These are phyloP conservation scores for Tricholoma flavovirens DNA, from an alignment of 768 basidiomycete species.

Conservation along the genomic window DNA sequence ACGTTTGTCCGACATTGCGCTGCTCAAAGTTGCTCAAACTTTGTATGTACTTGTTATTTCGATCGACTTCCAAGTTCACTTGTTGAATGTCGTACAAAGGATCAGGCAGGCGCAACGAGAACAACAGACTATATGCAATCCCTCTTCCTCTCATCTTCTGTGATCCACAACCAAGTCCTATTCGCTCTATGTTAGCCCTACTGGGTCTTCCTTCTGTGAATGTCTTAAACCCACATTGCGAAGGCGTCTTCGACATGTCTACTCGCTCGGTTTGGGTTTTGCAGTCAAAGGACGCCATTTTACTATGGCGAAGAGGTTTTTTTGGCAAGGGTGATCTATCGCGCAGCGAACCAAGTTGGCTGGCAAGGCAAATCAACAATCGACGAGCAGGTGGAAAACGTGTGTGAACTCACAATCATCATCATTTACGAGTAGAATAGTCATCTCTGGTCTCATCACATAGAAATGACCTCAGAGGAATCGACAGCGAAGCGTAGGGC, in stretches of 20 bases:
- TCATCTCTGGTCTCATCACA: neutral
- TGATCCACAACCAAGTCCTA: constrained; percentile 36
- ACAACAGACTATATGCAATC: constrained; percentile 61
- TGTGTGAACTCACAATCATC: constrained; percentile 27
- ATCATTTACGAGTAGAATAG: neutral
- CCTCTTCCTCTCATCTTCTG: constrained; percentile 60
- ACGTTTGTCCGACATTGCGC: constrained; percentile 53
- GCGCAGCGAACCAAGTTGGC: constrained; percentile 93
- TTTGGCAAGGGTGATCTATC: constrained; percentile 97
- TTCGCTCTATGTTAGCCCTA: constrained; percentile 43
- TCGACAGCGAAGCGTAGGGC: constrained; percentile 81
- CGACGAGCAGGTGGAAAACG: constrained; percentile 54
- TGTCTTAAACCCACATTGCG: constrained; percentile 66
- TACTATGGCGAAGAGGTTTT: constrained; percentile 88
- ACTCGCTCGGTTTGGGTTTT: constrained; percentile 90
- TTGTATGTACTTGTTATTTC: neutral
- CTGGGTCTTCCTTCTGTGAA: constrained; percentile 55
- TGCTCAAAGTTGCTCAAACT: neutral
- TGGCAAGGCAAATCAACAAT: constrained; percentile 69
- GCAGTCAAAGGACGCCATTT: constrained; percentile 51
- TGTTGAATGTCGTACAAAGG: constrained; percentile 34
- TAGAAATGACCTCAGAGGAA: constrained; percentile 85
- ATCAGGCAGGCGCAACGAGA: constrained; percentile 52
- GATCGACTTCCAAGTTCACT: neutral
- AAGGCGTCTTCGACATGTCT: constrained; percentile 68